These are phyloP conservation scores for Cutaneotrichosporon cutaneum DNA, from an alignment of 1,284 basidiomycete genomes.

Conservation along the genomic window DNA sequence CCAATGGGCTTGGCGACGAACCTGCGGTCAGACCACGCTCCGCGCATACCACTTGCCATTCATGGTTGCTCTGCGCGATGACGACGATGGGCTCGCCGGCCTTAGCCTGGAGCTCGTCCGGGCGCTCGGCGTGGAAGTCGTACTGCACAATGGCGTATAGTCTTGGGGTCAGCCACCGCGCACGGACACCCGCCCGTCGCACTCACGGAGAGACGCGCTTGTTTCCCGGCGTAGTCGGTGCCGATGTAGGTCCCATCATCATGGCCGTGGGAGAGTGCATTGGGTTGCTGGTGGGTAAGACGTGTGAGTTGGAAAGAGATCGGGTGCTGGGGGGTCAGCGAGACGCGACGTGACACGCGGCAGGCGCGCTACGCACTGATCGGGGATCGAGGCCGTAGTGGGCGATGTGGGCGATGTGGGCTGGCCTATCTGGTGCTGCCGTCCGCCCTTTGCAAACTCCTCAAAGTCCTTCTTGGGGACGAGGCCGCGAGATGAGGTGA, in stretches of 20 bases:
- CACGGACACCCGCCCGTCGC: neutral
- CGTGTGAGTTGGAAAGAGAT: slow-evolving; percentile 8
- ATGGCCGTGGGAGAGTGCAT: slow-evolving; percentile 13
- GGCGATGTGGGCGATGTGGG: slow-evolving; percentile 5
- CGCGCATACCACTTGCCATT: slow-evolving; percentile 46
- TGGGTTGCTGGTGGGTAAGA: neutral
- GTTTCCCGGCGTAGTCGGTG: slow-evolving; percentile 18
- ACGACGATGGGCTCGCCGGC: slow-evolving; percentile 88
- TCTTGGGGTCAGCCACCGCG: slow-evolving; percentile 25
- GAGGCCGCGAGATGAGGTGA: slow-evolving; percentile 84
- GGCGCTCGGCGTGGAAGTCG: slow-evolving; percentile 89
- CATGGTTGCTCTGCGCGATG: slow-evolving; percentile 55
- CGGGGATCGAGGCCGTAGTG: neutral
- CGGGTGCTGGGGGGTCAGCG: slow-evolving; percentile 11
- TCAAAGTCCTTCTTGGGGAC: slow-evolving; percentile 86
- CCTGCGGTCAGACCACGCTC: slow-evolving; percentile 43
- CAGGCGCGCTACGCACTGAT: slow-evolving; percentile 2
- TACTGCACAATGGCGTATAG: slow-evolving; percentile 90
- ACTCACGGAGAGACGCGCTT: slow-evolving; percentile 29
- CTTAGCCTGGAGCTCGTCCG: slow-evolving; percentile 94
- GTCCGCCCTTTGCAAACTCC: slow-evolving; percentile 72
- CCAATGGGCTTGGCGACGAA: slow-evolving; percentile 85
- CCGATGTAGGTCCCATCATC: slow-evolving; percentile 7
- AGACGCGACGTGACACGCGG: neutral
- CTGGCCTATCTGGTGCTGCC: slow-evolving; percentile 11